Base-by-base conservation (phyloP, 2,329 filamentous ascomycete genomes). In the Chrysosporium queenslandicum region DNA sequence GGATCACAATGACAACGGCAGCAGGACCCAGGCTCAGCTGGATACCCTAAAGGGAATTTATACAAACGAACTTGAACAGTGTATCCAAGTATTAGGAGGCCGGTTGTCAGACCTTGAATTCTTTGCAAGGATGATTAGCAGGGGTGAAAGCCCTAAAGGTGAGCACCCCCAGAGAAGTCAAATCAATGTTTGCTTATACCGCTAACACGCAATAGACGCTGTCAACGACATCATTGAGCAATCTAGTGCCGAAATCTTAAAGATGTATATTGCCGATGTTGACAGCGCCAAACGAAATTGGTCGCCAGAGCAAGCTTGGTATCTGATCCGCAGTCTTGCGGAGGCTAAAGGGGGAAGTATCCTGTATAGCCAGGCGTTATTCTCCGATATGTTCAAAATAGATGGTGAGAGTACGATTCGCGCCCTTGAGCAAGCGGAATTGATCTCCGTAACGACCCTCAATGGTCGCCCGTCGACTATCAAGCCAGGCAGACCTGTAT, bases 31-130 rank as follows among this genome's bases (percentile, higher is more conserved):
- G 12, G 66, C 65, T 16, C 2, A 37, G 25, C 7, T 20, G 2
- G 20, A 51, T 14, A 36, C 29, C 16, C 1, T 37, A 27, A 32
- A 45, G 23, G 29, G 37, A 1, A 64, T 63, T 42, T 77, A 89
- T 56, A 73, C 92, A 5, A 66, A 69, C 0, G 86, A 90, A 56
- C 77, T 98, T 1, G 89, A 96, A 61, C 77, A 77, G 25, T 90
- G 86, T 59, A 94, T 97, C 58, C 78, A 82, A 25, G 78, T 83
- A 0, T 77, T 98, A 1, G 92, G 92, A 20, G 92, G 92, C 1
- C 86, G 92, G 2, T 77, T 98, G n/a, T 95, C 89, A 0, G 92
- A 98, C 63, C 82, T 98, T 18, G 91, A 97, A 64, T 94, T 92
- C 63, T 80, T 98, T 40, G 86, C 90, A n/a, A 82, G 91, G 32